Evolutionary conservation across 2,329 filamentous ascomycete genomes (phyloP).

Genomic region (Didymella glomerata): DNA sequence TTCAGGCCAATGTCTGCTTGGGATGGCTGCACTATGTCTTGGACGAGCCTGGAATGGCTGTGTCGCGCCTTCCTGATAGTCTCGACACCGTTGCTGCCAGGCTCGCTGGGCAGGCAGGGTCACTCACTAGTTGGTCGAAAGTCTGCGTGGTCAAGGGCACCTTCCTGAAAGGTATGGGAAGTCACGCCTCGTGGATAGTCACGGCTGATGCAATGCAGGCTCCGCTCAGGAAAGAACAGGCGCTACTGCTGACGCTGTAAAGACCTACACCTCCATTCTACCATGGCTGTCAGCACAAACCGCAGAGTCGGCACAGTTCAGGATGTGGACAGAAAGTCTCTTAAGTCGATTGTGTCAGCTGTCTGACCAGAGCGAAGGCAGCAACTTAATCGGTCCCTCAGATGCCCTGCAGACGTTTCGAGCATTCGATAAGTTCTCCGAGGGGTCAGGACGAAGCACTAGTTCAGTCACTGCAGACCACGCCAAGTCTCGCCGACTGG

Average conservation of each 20-base stretch:
- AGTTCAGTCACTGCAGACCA: conserved; percentile 31
- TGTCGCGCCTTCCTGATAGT: conserved; percentile 69
- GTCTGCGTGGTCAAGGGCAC: conserved; percentile 81
- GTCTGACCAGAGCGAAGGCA: conserved; percentile 65
- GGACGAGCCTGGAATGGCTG: conserved; percentile 71
- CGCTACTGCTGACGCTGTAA: conserved; percentile 65
- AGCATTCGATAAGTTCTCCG: conserved; percentile 76
- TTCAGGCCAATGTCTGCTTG: conserved; percentile 83
- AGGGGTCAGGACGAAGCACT: conserved; percentile 33
- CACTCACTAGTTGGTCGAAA: conserved; percentile 76
- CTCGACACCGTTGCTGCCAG: conserved; percentile 54
- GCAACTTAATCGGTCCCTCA: conserved; percentile 36
- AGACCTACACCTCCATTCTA: conserved; percentile 71
- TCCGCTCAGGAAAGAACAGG: conserved; percentile 56
- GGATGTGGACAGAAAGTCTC: conserved; percentile 80
- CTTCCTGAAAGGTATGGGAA: conserved; percentile 73
- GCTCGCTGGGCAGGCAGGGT: conserved; percentile 43
- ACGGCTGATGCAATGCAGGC: conserved; percentile 46
- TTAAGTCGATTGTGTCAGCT: conserved; percentile 79
- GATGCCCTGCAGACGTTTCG: conserved; percentile 60
- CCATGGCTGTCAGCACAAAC: conserved; percentile 68
- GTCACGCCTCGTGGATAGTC: conserved; percentile 28
- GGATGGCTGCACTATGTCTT: conserved; percentile 86
- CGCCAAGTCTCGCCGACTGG: conserved; percentile 61
- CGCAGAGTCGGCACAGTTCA: conserved; percentile 62